Base-by-base conservation (phyloP, 805 yeast genomes). In the Candida golubevii region DNA sequence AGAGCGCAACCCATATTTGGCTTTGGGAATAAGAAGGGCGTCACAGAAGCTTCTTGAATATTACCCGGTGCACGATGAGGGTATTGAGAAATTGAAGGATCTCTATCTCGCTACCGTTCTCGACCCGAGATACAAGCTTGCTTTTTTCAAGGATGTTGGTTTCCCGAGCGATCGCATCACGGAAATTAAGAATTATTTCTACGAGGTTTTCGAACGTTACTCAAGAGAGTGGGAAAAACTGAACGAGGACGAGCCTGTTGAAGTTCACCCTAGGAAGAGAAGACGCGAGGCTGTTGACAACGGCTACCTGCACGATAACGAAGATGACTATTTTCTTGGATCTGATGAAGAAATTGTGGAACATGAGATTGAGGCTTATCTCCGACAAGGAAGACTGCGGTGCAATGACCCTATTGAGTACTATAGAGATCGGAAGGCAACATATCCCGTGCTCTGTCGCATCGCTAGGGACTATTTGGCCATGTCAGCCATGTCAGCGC, bases 321-420 rank as follows among this genome's bases (percentile, higher is more conserved):
- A 39, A 15, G n/a, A n/a, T n/a, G 41, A 39, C 36, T 39, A 39
- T 26, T 33, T 39, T 39, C 36, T 33, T 26, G 28, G 41, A 32
- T 15, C 32, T 13, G 41, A 39, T 26, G 41, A 39, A 33, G 36
- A 33, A 28, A 14, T 26, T 14, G 13, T 28, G 6, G 38, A 39
- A 26, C 34, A 27, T 15, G 43, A 39, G 13, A 35, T 39, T 26
- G 37, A 33, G 12, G 27, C 7, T 13, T 33, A 33, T 26, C 33
- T 39, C 37, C 10, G 13, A 28, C 28, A 41, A 32, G 31, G 23
- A 35, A 15, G 43, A 39, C 27, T 32, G 12, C 28, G 27, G 8
- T 34, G 33, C 32, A n/a, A 18, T 14, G 26, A 26, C 32, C 37
- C 42, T 28, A 39, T 33, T n/a, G 33, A 39, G 13, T 39, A 10